Percentiles rank a stretch among this genome's conserved stretches.
These are phyloP conservation scores for Pleurotus citrinopileatus DNA, from an alignment of 768 basidiomycete species.

Conservation along the genomic window DNA sequence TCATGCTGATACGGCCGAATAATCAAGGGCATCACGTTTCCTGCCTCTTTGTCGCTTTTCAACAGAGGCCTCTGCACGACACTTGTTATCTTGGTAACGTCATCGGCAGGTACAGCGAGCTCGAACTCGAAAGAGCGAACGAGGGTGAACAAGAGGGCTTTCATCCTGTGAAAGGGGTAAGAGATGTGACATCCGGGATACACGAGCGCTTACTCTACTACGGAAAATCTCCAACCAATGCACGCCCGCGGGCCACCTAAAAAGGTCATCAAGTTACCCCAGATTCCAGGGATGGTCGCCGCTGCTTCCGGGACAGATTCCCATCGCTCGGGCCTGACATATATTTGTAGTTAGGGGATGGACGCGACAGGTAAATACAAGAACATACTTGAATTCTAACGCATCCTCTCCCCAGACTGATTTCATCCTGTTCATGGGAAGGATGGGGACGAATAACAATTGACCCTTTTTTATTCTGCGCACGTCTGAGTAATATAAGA, in stretches of 20 bases:
- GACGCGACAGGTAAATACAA: neutral
- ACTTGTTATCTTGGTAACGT: slow-evolving; percentile 34
- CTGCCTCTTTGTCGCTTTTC: slow-evolving; percentile 31
- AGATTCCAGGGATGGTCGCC: slow-evolving; percentile 42
- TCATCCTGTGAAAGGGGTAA: slow-evolving; percentile 24
- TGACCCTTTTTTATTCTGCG: slow-evolving; percentile 43
- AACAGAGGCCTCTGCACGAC: slow-evolving; percentile 46
- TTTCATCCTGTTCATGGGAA: slow-evolving; percentile 48
- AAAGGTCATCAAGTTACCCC: slow-evolving; percentile 44
- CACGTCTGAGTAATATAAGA: neutral
- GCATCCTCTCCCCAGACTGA: slow-evolving; percentile 65
- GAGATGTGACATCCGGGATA: neutral
- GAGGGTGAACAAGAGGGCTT: slow-evolving; percentile 46
- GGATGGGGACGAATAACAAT: slow-evolving; percentile 45
- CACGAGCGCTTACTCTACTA: slow-evolving; percentile 39
- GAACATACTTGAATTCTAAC: slow-evolving; percentile 51
- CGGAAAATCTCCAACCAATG: slow-evolving; percentile 47
- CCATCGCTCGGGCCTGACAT: slow-evolving; percentile 61
- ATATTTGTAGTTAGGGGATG: slow-evolving; percentile 16
- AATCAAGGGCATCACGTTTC: slow-evolving; percentile 43
- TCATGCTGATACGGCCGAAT: slow-evolving; percentile 24
- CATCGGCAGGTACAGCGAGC: slow-evolving; percentile 44
- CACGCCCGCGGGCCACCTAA: slow-evolving; percentile 48
- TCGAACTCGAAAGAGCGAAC: slow-evolving; percentile 53
- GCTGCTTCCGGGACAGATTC: slow-evolving; percentile 28